Conservation (phyloP, 1,284 basidiomycete species). For the Pascua guehoae region DNA sequence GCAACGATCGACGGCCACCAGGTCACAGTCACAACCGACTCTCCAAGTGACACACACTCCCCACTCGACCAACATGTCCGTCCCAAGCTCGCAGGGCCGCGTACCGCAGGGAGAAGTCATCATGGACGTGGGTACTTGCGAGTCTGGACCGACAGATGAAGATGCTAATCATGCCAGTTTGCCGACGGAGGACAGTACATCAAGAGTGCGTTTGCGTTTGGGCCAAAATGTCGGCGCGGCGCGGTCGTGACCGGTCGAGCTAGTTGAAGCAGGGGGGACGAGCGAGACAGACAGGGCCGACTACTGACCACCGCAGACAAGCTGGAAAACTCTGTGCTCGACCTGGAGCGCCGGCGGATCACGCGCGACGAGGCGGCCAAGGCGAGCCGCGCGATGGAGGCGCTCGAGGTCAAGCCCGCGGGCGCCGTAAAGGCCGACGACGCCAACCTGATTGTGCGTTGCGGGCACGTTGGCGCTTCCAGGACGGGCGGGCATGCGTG, state of each 20-base stretch:
- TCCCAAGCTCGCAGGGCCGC: constrained; percentile 8
- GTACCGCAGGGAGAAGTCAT: constrained; percentile 43
- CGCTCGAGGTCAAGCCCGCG: constrained; percentile 28
- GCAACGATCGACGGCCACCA: neutral
- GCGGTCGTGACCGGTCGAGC: neutral
- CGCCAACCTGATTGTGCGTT: constrained; percentile 40
- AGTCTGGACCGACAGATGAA: too few species aligned
- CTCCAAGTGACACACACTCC: constrained; percentile 6
- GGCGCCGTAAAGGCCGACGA: constrained; percentile 30
- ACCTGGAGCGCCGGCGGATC: constrained; percentile 35
- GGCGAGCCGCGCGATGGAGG: constrained; percentile 39
- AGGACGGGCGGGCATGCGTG: too few species aligned
- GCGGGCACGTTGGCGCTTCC: too few species aligned
- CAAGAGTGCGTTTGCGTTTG: constrained; percentile 30
- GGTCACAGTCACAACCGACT: constrained; percentile 6
- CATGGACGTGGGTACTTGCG: constrained; percentile 39
- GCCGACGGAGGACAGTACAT: constrained; percentile 44
- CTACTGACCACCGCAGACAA: constrained; percentile 31
- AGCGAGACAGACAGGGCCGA: too few species aligned
- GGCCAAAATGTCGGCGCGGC: neutral
- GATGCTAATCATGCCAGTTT: constrained; percentile 31
- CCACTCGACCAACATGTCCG: constrained; percentile 8
- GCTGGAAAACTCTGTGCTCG: constrained; percentile 39
- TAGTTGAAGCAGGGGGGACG: too few species aligned
- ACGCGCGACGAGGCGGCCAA: constrained; percentile 39